These are phyloP conservation scores for Evansstolkia leycettana DNA, from an alignment of 495 filamentous ascomycete species.

Conservation along the genomic window DNA sequence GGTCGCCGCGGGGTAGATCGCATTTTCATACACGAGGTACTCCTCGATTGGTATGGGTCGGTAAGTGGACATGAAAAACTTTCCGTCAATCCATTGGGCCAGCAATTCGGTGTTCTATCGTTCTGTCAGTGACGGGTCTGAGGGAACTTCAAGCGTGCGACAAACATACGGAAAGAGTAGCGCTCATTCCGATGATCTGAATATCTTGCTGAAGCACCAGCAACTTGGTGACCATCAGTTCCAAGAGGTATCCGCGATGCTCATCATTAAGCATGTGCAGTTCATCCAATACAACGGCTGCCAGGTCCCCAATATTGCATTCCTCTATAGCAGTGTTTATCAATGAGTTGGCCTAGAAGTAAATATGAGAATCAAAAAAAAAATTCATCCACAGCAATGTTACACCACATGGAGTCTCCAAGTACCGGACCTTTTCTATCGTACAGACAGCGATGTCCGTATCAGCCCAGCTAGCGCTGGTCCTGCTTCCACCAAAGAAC, in stretches of 20 bases:
- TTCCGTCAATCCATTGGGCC: constrained; percentile 60
- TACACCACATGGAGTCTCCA: neutral
- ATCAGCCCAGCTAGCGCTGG: constrained; percentile 55
- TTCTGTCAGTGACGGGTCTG: constrained; percentile 7
- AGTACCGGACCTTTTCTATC: constrained; percentile 58
- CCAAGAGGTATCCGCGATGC: constrained; percentile 66
- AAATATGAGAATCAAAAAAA: constrained; percentile 1
- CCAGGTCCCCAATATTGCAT: constrained; percentile 50
- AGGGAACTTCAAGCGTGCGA: neutral
- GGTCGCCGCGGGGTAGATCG: constrained; percentile 51
- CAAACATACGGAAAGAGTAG: constrained; percentile 54
- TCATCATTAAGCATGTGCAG: constrained; percentile 76
- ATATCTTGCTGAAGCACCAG: constrained; percentile 54
- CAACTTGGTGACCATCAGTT: constrained; percentile 70
- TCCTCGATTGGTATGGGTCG: constrained; percentile 66
- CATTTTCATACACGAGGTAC: constrained; percentile 62
- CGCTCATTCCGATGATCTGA: constrained; percentile 77
- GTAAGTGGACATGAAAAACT: constrained; percentile 62
- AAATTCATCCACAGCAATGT: neutral
- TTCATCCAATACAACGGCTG: constrained; percentile 65
- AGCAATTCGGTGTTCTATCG: constrained; percentile 53
- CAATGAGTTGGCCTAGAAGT: constrained; percentile 58
- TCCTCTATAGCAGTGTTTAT: constrained; percentile 68
- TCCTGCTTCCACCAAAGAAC: constrained; percentile 62
- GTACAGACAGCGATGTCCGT: constrained; percentile 74